Evolutionary conservation across 2,329 filamentous ascomycete genomes (phyloP).

Genomic region (Alternaria solani): DNA sequence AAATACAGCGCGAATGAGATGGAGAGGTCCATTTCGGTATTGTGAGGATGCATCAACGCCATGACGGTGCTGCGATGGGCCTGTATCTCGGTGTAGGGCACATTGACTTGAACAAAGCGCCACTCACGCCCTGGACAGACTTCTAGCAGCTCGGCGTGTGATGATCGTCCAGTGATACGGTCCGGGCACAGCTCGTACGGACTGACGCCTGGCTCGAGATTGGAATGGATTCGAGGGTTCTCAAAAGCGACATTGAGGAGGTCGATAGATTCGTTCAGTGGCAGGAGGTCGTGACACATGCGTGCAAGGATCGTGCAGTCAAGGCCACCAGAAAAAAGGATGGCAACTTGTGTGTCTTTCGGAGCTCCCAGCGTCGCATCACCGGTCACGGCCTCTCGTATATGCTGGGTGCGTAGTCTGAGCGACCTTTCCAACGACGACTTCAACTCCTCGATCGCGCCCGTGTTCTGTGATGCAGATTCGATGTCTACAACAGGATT

Average conservation of each 20-base stretch:
- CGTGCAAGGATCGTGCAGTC: slow-evolving; percentile 91
- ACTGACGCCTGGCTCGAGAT: slow-evolving; percentile 36
- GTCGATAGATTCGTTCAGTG: slow-evolving; percentile 74
- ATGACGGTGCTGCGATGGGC: slow-evolving; percentile 74
- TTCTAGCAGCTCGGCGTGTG: slow-evolving; percentile 74
- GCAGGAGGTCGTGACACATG: slow-evolving; percentile 78
- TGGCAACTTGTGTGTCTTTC: slow-evolving; percentile 66
- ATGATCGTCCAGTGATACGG: slow-evolving; percentile 82
- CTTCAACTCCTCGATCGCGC: slow-evolving; percentile 63
- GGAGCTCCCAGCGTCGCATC: background rate
- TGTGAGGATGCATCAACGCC: slow-evolving; percentile 86
- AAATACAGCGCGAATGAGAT: slow-evolving; percentile 96
- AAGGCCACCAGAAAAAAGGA: slow-evolving; percentile 92
- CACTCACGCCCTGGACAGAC: slow-evolving; percentile 76
- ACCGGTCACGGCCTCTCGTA: slow-evolving; percentile 33
- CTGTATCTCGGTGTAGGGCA: slow-evolving; percentile 79
- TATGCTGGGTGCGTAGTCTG: slow-evolving; percentile 59
- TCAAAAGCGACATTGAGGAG: slow-evolving; percentile 97
- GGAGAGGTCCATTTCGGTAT: slow-evolving; percentile 98
- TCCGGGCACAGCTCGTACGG: slow-evolving; percentile 89
- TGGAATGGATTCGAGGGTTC: slow-evolving; percentile 74
- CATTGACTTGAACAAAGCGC: slow-evolving; percentile 86
- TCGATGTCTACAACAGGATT: slow-evolving; percentile 40
- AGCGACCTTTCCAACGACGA: slow-evolving; percentile 68
- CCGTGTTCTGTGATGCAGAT: slow-evolving; percentile 29